Evolutionary conservation across 805 yeast species (phyloP).

Genomic region (Kodamaea kakaduensis): DNA sequence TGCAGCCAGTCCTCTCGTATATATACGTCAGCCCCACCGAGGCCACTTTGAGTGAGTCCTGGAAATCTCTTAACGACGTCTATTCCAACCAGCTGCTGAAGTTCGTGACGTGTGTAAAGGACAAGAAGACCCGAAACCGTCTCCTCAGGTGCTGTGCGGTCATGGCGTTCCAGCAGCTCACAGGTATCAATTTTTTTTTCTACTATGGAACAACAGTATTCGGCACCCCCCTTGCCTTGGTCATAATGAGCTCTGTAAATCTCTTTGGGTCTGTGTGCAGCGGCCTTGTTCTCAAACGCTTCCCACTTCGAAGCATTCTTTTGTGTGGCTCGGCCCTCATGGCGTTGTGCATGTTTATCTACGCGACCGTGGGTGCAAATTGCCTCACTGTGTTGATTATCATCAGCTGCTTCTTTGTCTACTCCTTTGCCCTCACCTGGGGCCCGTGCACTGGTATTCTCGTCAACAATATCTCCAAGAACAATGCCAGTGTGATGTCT

Average conservation of each 20-base stretch:
- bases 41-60: not conserved
- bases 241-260: slow-evolving; percentile 18
- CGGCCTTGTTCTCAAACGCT: slow-evolving; percentile 15
- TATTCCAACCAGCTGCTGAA: not conserved
- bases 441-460: slow-evolving; percentile 29
- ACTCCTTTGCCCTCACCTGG: slow-evolving; percentile 27
- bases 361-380: slow-evolving; percentile 12
- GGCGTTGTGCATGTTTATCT: slow-evolving; percentile 15
- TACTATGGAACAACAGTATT: slow-evolving; percentile 27
- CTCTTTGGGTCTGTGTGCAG: slow-evolving; percentile 18
- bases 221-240: slow-evolving; percentile 15
- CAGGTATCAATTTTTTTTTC: slow-evolving; percentile 33
- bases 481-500: slow-evolving; percentile 19
- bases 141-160: slow-evolving; percentile 18
- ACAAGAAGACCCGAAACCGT: not conserved
- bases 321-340: slow-evolving; percentile 13
- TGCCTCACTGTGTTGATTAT: slow-evolving; percentile 13
- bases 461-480: slow-evolving; percentile 20
- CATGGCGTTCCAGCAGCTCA: slow-evolving; percentile 32
- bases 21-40: not conserved
- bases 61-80: not conserved
- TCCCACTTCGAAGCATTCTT: slow-evolving; percentile 12
- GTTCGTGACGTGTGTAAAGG: not conserved
- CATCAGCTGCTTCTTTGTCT: slow-evolving; percentile 17
- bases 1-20: slow-evolving; percentile 2